These are phyloP conservation scores for Chytridiales sp. DNA, from an alignment of 371 early-diverging fungal species.

Conservation along the genomic window DNA sequence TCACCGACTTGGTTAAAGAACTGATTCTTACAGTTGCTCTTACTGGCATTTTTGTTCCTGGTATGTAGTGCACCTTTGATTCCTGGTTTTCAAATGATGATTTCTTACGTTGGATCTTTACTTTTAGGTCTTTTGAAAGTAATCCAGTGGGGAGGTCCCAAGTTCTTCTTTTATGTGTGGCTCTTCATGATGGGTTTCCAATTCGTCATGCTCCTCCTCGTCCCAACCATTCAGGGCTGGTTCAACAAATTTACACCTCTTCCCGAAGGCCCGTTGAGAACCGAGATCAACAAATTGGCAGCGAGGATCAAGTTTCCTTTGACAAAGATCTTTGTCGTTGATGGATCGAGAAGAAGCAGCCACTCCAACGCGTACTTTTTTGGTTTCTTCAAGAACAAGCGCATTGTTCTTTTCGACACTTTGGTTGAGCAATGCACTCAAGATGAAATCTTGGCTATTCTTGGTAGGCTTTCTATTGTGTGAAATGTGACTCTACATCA, in stretches of 20 bases:
- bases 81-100: not conserved
- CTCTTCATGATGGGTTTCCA: slow-evolving; percentile 83
- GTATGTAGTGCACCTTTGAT: not conserved
- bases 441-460: slow-evolving; percentile 91
- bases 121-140: slow-evolving; percentile 70
- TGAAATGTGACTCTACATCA: no score
- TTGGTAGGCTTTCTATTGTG: slow-evolving; percentile 54
- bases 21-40: slow-evolving; percentile 67
- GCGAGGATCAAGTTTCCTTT: slow-evolving; percentile 88
- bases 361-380: slow-evolving; percentile 99
- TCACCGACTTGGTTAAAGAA: slow-evolving; percentile 80
- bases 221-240: slow-evolving; percentile 96
- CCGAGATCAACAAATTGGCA: slow-evolving; percentile 83
- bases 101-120: no score
- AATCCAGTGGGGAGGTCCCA: slow-evolving; percentile 77
- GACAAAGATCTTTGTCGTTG: slow-evolving; percentile 92
- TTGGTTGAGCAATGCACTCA: slow-evolving; percentile 79
- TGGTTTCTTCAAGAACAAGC: slow-evolving; percentile 93
- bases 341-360: slow-evolving; percentile 87
- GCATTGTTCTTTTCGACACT: slow-evolving; percentile 97
- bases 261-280: slow-evolving; percentile 81
- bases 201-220: slow-evolving; percentile 85
- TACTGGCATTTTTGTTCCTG: slow-evolving; percentile 78
- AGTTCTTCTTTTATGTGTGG: slow-evolving; percentile 90
- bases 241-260: slow-evolving; percentile 97